Evolutionary conservation across 2,329 filamentous ascomycete genomes (phyloP), one percentile per base, ranked within the genome.

Genomic region (Colletotrichum sp.): DNA sequence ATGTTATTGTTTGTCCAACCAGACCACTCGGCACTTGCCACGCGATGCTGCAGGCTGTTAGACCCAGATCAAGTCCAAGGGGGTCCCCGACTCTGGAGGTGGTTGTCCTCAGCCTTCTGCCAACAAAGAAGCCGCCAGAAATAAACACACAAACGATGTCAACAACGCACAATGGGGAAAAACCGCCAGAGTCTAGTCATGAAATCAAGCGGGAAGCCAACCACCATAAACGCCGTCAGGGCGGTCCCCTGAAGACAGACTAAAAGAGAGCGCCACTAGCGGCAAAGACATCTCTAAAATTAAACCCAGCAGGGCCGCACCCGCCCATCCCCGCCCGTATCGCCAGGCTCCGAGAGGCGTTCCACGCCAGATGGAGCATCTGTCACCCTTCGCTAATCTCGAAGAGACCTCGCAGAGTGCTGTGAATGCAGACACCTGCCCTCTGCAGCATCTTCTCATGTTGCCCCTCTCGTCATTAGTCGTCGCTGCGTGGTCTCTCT

Each of bases 371-470:
- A 65, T 69, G 70, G 63, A 67, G 62, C 69, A 52, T 44, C 63
- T 73, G 74, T 49, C 57, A 69, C 64, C 63, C 65, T 64, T 74
- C 73, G 65, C 70, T 44, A 60, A 74, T 69, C 70, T 65, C 32
- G 73, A 68, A 49, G 34, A 68, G 26, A 72, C 52, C 44, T 76
- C 70, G 64, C 59, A 64, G 30, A 7, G 44, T 52, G 44, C 44
- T 52, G 44, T 52, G 64, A 65, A 21, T 28, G 39, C 59, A 21
- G 30, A 18, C 55, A 28, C 60, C 65, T 32, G 30, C 68, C 39
- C 39, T 64, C 16, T 71, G 49, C 34, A n/a, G 68, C 16, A 55
- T 26, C 15, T 26, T 55, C 5, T 32, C 57, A 16, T 62, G 64
- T 68, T 34, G 16, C 44, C 39, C 49, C 60, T 66, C 24, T 74